Conservation (phyloP, 2,329 filamentous ascomycete species). For the Monosporascus sp. region DNA sequence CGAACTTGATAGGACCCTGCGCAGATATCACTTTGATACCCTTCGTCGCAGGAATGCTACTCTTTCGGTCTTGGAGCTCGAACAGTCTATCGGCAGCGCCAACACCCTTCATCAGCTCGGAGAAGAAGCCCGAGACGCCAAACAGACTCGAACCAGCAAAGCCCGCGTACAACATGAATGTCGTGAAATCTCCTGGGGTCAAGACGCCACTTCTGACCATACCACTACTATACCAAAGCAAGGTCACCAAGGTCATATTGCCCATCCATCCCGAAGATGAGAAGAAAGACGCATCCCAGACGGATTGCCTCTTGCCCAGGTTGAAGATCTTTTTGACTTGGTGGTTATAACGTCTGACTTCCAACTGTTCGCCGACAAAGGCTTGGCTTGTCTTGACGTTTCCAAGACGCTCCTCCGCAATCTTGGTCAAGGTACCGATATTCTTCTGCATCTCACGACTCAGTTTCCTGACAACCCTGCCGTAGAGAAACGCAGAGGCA, state of each 20-base stretch:
- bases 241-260: conserved; percentile 90
- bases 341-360: conserved; percentile 84
- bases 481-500: conserved; percentile 86
- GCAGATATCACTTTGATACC: conserved; percentile 76
- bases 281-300: conserved; percentile 90
- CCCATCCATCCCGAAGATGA: conserved; percentile 81
- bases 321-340: conserved; percentile 90
- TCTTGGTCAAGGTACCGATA: conserved; percentile 87
- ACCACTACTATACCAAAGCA: conserved; percentile 84
- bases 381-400: conserved; percentile 97
- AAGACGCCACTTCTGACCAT: conserved; percentile 85
- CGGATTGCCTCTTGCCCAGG: conserved; percentile 78
- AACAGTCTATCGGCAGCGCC: conserved; percentile 95
- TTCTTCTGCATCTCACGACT: conserved; percentile 93
- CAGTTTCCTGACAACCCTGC: conserved; percentile 79
- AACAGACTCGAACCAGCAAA: conserved; percentile 83
- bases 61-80: conserved; percentile 85
- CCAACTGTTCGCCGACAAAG: conserved; percentile 87
- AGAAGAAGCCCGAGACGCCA: conserved; percentile 92
- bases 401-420: conserved; percentile 93
- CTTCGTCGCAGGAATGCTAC: conserved; percentile 80
- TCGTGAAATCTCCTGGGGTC: conserved; percentile 86
- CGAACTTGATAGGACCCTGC: conserved; percentile 82
- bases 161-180: conserved; percentile 97
- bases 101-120: conserved; percentile 97